Evolutionary conservation across 2,329 filamentous ascomycete species (phyloP).

Genomic region (Penicillium nordicum): DNA sequence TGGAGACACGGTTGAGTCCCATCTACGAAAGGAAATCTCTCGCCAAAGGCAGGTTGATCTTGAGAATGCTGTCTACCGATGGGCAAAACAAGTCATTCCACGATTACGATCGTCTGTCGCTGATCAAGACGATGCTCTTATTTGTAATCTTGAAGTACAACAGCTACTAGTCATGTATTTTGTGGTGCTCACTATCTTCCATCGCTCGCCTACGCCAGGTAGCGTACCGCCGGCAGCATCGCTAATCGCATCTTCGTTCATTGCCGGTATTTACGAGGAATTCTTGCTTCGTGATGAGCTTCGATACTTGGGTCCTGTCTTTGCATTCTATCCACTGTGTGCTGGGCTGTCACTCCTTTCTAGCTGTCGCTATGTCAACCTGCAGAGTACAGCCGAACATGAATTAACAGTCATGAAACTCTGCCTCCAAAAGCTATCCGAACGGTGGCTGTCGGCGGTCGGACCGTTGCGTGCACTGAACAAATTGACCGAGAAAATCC

Average conservation of each 20-base stretch:
- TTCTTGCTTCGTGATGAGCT: constrained; percentile 43
- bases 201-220: constrained; percentile 33
- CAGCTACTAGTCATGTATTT: constrained; percentile 41
- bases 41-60: constrained; percentile 31
- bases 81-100: constrained; percentile 36
- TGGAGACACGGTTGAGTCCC: constrained; percentile 42
- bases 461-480: constrained; percentile 23
- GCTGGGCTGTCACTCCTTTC: constrained; percentile 42
- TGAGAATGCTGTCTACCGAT: constrained; percentile 41
- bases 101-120: constrained; percentile 17
- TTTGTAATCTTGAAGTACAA: constrained; percentile 33
- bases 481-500: constrained; percentile 25
- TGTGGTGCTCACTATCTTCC: constrained; percentile 38
- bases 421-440: constrained; percentile 27
- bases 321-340: constrained; percentile 42
- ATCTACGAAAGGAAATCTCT: constrained; percentile 33
- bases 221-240: constrained; percentile 36
- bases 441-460: constrained; percentile 26
- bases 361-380: constrained; percentile 35
- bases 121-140: constrained; percentile 16
- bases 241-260: constrained; percentile 41
- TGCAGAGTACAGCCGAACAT: constrained; percentile 26
- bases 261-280: constrained; percentile 43
- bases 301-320: constrained; percentile 40
- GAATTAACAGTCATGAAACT: constrained; percentile 26